A percentile compares a stretch with the other conserved stretches of the same genome.
phyloP scores from a whole-genome alignment of 2,329 filamentous ascomycete species.

The Sporothrix brunneoviolacea region DNA sequence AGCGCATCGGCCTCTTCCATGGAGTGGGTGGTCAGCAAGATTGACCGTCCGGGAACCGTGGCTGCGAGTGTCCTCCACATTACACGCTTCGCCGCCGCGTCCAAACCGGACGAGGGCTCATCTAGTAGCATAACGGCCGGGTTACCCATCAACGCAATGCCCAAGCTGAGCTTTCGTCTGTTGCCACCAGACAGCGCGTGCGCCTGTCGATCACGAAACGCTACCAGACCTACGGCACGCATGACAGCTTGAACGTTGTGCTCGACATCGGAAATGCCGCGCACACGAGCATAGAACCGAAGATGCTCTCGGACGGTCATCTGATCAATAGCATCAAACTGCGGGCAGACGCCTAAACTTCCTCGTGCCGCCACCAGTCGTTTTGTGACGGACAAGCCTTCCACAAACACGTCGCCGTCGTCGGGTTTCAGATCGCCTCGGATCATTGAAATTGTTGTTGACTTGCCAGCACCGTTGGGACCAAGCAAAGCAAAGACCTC shows the following conservation, averaged over 20 bases:
- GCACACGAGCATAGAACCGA: conserved; percentile 76
- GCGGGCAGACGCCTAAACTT: conserved; percentile 85
- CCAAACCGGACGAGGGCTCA: conserved; percentile 82
- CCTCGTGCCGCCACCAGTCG: conserved; percentile 65
- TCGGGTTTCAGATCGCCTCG: conserved; percentile 78
- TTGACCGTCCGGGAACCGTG: conserved; percentile 68
- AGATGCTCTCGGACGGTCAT: conserved; percentile 89
- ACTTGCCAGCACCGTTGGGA: conserved; percentile 88
- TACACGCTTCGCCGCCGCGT: conserved; percentile 81
- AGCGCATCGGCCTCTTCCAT: conserved; percentile 95
- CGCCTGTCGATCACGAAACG: conserved; percentile 69
- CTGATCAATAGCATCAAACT: conserved; percentile 78
- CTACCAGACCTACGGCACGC: conserved; percentile 68
- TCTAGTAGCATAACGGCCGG: conserved; percentile 81
- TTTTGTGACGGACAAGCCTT: conserved; percentile 66
- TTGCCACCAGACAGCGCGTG: conserved; percentile 80
- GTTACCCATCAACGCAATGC: conserved; percentile 89
- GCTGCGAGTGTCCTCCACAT: conserved; percentile 84
- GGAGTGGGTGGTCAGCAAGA: conserved; percentile 84
- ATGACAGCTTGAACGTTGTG: conserved; percentile 75
- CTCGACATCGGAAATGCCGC: conserved; percentile 67
- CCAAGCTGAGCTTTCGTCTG: conserved; percentile 84
- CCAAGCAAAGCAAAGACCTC: conserved; percentile 87
- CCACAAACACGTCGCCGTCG: conserved; percentile 74
- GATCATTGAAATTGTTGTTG: conserved; percentile 81